Percentiles rank a stretch among this genome's conserved stretches.
Evolutionary conservation across 495 filamentous ascomycete genomes (phyloP).

Genomic region (Amorphotheca resinae): DNA sequence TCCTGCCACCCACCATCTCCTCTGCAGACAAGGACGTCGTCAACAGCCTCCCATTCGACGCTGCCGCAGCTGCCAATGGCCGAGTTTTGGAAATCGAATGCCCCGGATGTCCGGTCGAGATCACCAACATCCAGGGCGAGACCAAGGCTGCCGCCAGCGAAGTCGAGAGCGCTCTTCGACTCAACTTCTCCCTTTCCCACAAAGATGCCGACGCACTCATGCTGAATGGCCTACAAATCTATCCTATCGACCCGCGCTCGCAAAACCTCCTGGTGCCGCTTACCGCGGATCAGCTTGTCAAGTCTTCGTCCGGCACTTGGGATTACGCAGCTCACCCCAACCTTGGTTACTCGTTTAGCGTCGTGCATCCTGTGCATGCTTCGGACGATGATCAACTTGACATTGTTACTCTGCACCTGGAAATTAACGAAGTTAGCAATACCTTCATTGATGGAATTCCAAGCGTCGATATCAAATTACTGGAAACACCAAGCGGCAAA

Average conservation of each 20-base stretch:
- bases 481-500: constrained; percentile 30
- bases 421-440: constrained; percentile 37
- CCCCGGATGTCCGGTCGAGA: constrained; percentile 16
- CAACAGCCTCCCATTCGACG: constrained; percentile 17
- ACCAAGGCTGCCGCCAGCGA: constrained; percentile 6
- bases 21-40: constrained; percentile 10
- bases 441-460: constrained; percentile 34
- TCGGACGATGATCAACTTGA: constrained; percentile 24
- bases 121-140: constrained; percentile 6
- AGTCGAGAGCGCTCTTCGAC: constrained; percentile 12
- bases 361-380: constrained; percentile 4
- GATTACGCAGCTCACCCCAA: constrained; percentile 1
- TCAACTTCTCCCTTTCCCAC: constrained; percentile 16
- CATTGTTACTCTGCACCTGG: constrained; percentile 31
- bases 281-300: constrained; percentile 12
- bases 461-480: constrained; percentile 29
- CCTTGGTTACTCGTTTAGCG: constrained; percentile 1
- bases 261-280: constrained; percentile 8
- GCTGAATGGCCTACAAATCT: constrained; percentile 17
- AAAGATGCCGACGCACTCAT: constrained; percentile 9
- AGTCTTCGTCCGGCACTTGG: constrained; percentile 5
- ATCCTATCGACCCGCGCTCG: constrained; percentile 11
- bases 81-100: constrained; percentile 13
- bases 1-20: constrained; percentile 15
- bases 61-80: constrained; percentile 3